phyloP scores from a whole-genome alignment of 805 yeast species.

The Wickerhamiella sergipiensis region DNA sequence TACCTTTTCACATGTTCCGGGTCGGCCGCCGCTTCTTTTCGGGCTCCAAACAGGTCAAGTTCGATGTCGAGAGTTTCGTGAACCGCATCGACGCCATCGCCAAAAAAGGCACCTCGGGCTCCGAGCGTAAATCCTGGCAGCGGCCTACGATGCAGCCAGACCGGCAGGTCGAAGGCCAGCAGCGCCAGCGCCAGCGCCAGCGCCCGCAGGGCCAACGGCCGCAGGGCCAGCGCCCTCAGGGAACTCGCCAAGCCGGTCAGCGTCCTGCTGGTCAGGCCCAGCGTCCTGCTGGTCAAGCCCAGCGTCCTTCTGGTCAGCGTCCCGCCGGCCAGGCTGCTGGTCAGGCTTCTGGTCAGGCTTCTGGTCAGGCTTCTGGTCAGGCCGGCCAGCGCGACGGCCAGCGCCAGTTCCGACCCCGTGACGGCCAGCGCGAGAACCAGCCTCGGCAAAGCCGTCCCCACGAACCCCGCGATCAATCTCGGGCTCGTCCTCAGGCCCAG shows the following conservation, averaged over 20 bases:
- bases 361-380: no score
- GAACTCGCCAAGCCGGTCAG: neutral
- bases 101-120: conserved; percentile 2
- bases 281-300: neutral
- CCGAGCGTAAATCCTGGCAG: neutral
- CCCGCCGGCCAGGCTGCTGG: neutral
- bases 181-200: neutral
- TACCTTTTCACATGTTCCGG: neutral
- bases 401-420: neutral
- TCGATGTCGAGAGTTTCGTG: conserved; percentile 2
- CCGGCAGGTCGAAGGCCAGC: neutral
- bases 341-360: no score
- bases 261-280: neutral
- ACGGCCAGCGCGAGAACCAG: neutral
- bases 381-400: neutral
- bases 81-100: conserved; percentile 16
- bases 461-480: neutral
- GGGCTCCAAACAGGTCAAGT: neutral
- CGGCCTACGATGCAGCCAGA: neutral
- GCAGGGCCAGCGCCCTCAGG: neutral
- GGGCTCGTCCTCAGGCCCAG: no score
- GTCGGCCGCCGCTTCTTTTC: neutral
- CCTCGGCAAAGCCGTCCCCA: neutral
- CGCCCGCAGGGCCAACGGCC: neutral
- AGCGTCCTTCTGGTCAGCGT: neutral